Evolutionary conservation across 176 grass and related monocot genomes (phyloP).

Genomic region (Aegilops longissima): DNA sequence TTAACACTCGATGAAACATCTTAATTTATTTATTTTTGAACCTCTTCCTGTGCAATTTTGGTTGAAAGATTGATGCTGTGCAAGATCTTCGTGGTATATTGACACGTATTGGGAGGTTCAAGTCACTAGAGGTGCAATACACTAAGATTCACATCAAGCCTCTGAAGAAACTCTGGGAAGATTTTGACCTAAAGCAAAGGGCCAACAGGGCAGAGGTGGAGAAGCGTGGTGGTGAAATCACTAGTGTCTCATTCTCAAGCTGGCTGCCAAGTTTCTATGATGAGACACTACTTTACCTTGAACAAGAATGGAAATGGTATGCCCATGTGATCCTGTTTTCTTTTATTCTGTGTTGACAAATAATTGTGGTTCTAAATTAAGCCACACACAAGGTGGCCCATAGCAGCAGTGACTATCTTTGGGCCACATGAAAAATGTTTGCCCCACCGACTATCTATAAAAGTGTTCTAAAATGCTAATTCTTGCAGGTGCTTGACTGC

Average conservation of each 20-base stretch:
- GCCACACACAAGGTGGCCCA: neutral
- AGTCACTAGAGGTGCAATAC: conserved; percentile 86
- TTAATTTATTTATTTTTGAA: conserved; percentile 41
- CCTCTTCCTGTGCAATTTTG: conserved; percentile 17
- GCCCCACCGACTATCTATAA: neutral
- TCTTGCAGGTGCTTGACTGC: conserved; percentile 80
- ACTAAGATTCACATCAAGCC: conserved; percentile 92
- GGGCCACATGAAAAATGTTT: neutral
- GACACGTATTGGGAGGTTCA: conserved; percentile 90
- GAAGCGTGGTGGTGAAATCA: conserved; percentile 65
- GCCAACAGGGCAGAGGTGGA: conserved; percentile 62
- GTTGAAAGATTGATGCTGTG: conserved; percentile 74
- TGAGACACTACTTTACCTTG: conserved; percentile 90
- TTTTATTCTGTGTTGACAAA: conserved; percentile 17
- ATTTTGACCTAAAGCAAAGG: conserved; percentile 90
- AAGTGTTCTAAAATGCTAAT: conserved; percentile 27
- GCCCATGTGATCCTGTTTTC: conserved; percentile 21
- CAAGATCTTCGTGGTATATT: conserved; percentile 90
- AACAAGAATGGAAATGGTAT: conserved; percentile 99
- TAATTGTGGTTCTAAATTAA: conserved; percentile 25
- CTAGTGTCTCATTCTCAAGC: conserved; percentile 70
- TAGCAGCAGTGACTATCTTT: neutral
- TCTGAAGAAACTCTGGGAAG: conserved; percentile 97
- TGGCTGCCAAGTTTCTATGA: conserved; percentile 99
- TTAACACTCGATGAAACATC: neutral